Evolutionary conservation across 148 eudicot species (phyloP).

Genomic region (Chenopodium berlandieri): DNA sequence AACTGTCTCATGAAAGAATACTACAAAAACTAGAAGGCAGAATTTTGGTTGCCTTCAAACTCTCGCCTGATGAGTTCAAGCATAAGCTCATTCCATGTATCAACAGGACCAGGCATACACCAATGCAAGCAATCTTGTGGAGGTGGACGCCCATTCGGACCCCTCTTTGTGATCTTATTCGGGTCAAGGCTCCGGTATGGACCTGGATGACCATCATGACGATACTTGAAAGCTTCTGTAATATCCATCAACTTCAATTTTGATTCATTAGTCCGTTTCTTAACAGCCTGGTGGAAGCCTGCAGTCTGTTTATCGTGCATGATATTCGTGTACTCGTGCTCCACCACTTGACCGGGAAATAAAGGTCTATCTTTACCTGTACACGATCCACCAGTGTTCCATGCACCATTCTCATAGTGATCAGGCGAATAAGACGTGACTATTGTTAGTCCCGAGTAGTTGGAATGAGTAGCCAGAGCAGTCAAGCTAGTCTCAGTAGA

Average conservation of each 20-base stretch:
- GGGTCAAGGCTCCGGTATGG: constrained; percentile 58
- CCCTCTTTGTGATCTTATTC: constrained; percentile 64
- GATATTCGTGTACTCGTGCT: constrained; percentile 60
- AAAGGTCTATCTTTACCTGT: constrained; percentile 80
- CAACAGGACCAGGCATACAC: constrained; percentile 98
- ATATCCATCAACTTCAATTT: constrained; percentile 74
- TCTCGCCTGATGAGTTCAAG: constrained; percentile 66
- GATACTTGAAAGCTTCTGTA: constrained; percentile 59
- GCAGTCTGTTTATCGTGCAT: constrained; percentile 80
- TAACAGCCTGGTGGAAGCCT: constrained; percentile 52
- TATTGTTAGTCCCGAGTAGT: constrained; percentile 67
- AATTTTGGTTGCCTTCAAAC: constrained; percentile 17
- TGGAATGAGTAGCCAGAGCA: constrained; percentile 56
- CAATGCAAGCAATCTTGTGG: constrained; percentile 97
- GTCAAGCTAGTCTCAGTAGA: constrained; percentile 66
- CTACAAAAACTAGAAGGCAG: neutral
- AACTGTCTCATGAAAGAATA: neutral
- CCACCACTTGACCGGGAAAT: constrained; percentile 48
- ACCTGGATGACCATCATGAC: constrained; percentile 94
- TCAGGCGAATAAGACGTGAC: constrained; percentile 81
- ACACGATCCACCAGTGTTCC: constrained; percentile 96
- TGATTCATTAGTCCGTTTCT: constrained; percentile 49
- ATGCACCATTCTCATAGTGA: constrained; percentile 86
- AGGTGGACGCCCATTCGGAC: constrained; percentile 76
- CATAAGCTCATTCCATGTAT: constrained; percentile 85